Conservation (phyloP, 2,329 filamentous ascomycete species). For the Fusarium nurragi region DNA sequence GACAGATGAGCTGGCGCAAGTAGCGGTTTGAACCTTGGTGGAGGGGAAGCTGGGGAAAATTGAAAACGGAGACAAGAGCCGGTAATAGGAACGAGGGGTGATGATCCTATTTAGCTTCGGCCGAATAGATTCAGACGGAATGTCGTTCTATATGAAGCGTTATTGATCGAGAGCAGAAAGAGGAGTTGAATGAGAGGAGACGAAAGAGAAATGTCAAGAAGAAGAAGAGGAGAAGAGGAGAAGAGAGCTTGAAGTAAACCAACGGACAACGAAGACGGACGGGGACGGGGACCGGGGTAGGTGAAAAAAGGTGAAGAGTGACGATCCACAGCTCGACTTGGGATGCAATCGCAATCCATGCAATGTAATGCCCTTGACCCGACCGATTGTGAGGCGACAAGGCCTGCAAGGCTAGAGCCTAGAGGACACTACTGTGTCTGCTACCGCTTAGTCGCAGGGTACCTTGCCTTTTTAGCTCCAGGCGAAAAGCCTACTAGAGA, state of each 20-base stretch:
- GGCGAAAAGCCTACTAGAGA: constrained; percentile 15
- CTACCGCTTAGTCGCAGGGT: constrained; percentile 6
- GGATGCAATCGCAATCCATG: not conserved
- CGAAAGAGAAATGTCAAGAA: constrained; percentile 4
- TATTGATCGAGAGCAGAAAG: not conserved
- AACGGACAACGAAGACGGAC: constrained; percentile 6
- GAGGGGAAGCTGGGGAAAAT: constrained; percentile 30
- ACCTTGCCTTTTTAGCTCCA: constrained; percentile 23
- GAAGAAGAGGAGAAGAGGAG: constrained; percentile 4
- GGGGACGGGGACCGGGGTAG: constrained; percentile 21
- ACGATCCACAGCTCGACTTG: constrained; percentile 40
- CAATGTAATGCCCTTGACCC: constrained; percentile 8
- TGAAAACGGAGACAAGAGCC: constrained; percentile 30
- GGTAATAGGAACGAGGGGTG: constrained; percentile 34
- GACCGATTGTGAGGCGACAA: constrained; percentile 32
- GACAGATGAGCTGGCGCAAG: constrained; percentile 29
- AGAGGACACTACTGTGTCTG: constrained; percentile 15
- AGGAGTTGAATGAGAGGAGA: not conserved
- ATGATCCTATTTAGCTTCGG: constrained; percentile 35
- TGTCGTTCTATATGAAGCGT: constrained; percentile 13
- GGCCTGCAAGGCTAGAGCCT: constrained; percentile 11
- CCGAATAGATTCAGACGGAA: constrained; percentile 15
- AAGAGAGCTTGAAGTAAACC: constrained; percentile 16
- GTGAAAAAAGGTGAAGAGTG: constrained; percentile 43
- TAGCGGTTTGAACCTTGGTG: constrained; percentile 30